Percentiles rank a stretch among this genome's conserved stretches.
Conservation (phyloP, 805 yeast genomes). For the Ogataea methanolica region DNA sequence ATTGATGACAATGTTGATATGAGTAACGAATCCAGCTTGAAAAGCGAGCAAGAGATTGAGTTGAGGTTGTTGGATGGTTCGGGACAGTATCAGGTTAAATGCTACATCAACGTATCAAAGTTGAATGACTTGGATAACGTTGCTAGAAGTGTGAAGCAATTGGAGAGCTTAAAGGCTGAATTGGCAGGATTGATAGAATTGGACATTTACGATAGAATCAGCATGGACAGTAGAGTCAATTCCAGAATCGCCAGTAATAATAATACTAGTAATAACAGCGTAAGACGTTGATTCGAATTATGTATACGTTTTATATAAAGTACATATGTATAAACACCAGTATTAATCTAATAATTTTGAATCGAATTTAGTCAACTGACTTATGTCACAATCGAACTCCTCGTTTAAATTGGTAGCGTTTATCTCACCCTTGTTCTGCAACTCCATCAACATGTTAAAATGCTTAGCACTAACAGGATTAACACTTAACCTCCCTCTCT, state of each 20-base stretch:
- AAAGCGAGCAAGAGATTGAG: neutral
- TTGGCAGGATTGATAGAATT: conserved; percentile 65
- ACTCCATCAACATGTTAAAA: conserved; percentile 33
- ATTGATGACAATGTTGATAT: conserved; percentile 7
- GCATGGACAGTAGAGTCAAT: conserved; percentile 72
- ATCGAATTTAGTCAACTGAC: conserved; percentile 7
- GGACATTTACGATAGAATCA: conserved; percentile 69
- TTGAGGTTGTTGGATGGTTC: conserved; percentile 40
- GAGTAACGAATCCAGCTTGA: conserved; percentile 1
- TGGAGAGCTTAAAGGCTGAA: conserved; percentile 59
- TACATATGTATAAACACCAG: neutral
- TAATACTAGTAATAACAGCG: neutral
- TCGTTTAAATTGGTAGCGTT: neutral
- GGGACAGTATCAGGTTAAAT: conserved; percentile 56
- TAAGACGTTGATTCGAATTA: neutral
- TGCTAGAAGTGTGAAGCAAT: conserved; percentile 57
- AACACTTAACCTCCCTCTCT: conserved; percentile 48
- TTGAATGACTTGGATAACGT: conserved; percentile 73
- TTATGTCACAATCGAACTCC: conserved; percentile 20
- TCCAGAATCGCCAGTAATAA: conserved; percentile 22
- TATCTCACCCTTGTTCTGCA: conserved; percentile 28
- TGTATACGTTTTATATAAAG: neutral
- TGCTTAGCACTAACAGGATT: conserved; percentile 43
- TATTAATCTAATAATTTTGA: conserved; percentile 2
- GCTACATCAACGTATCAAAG: conserved; percentile 64